Evolutionary conservation across 2,329 filamentous ascomycete genomes (phyloP).

Genomic region (Chaetothyriales sp.): DNA sequence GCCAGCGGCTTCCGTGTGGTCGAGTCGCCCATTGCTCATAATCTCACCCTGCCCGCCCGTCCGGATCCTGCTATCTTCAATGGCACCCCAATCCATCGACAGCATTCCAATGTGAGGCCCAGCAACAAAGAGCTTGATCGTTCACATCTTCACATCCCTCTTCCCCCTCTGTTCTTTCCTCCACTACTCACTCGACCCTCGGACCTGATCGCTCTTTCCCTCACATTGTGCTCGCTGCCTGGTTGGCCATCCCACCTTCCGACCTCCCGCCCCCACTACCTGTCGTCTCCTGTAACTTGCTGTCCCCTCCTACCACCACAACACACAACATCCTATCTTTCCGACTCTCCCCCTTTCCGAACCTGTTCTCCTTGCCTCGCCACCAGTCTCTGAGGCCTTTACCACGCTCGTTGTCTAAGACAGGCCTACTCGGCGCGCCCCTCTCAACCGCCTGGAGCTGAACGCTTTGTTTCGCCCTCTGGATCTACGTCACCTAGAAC

Average conservation of each 20-base stretch:
- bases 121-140: background rate
- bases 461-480: background rate
- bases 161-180: background rate
- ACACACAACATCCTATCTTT: background rate
- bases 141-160: background rate
- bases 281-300: too few species aligned
- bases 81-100: slow-evolving; percentile 30
- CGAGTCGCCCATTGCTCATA: background rate
- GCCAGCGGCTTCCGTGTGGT: background rate
- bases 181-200: background rate
- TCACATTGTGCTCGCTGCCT: background rate
- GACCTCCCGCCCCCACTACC: background rate
- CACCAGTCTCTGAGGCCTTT: background rate
- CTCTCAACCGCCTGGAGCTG: background rate
- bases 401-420: background rate
- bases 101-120: slow-evolving; percentile 16
- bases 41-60: background rate
- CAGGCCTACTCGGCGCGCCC: background rate
- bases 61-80: slow-evolving; percentile 41
- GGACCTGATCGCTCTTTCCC: background rate
- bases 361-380: background rate
- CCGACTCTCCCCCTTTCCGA: background rate
- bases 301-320: too few species aligned
- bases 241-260: background rate
- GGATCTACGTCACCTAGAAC: background rate